phyloP scores from a whole-genome alignment of 768 basidiomycete genomes.

The Termitomyces sp. region DNA sequence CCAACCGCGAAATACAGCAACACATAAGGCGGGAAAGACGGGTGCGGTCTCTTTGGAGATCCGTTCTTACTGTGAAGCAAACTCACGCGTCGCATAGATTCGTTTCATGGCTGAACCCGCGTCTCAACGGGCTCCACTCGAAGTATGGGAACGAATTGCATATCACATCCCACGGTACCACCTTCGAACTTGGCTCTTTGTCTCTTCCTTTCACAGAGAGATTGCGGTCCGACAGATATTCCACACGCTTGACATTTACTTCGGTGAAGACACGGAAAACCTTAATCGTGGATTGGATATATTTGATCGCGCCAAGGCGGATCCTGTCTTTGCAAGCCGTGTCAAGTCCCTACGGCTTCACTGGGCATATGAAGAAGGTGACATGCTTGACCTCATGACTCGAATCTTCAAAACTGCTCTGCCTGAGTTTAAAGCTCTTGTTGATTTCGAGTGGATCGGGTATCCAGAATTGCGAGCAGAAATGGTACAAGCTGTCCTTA shows the following conservation, averaged over 20 bases:
- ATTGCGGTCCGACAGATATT: conserved; percentile 65
- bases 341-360: conserved; percentile 61
- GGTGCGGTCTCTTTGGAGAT: conserved; percentile 23
- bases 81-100: conserved; percentile 32
- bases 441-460: conserved; percentile 75
- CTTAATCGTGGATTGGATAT: conserved; percentile 62
- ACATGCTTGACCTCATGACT: conserved; percentile 49
- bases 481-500: conserved; percentile 56
- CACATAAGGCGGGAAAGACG: conserved; percentile 45
- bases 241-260: conserved; percentile 64
- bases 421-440: conserved; percentile 56
- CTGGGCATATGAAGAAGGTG: conserved; percentile 69
- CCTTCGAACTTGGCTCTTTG: conserved; percentile 66
- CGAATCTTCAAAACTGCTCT: conserved; percentile 61
- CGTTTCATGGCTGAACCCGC: conserved; percentile 53
- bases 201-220: conserved; percentile 60
- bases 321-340: conserved; percentile 55
- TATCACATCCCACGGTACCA: conserved; percentile 59
- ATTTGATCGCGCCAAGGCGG: conserved; percentile 62
- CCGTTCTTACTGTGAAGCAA: neutral
- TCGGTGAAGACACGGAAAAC: conserved; percentile 61
- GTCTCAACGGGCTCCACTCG: conserved; percentile 56
- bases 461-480: conserved; percentile 70
- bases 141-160: conserved; percentile 69
- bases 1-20: conserved; percentile 51